Percentiles rank a stretch among this genome's conserved stretches.
These are phyloP conservation scores for Lactarius deliciosus DNA, from an alignment of 768 basidiomycete genomes.

Conservation along the genomic window DNA sequence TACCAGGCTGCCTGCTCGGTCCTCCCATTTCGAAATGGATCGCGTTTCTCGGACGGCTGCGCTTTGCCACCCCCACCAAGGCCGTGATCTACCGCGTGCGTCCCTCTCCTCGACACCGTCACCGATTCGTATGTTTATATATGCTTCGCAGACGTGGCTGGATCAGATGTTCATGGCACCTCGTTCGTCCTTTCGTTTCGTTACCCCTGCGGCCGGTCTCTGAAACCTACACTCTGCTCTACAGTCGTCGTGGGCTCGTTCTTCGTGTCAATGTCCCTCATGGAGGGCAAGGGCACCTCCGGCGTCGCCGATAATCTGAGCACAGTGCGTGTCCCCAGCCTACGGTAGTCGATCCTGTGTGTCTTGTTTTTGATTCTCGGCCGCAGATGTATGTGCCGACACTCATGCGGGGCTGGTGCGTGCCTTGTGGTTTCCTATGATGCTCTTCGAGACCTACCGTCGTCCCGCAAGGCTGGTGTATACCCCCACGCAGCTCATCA, in stretches of 20 bases:
- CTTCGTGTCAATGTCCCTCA: constrained; percentile 73
- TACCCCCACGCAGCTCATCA: constrained; percentile 74
- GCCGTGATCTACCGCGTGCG: constrained; percentile 63
- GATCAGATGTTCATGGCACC: constrained; percentile 83
- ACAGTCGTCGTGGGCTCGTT: constrained; percentile 51
- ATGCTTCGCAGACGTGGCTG: constrained; percentile 60
- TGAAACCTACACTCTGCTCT: not conserved
- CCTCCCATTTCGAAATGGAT: constrained; percentile 86
- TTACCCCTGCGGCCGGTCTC: not conserved
- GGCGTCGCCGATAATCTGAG: constrained; percentile 51
- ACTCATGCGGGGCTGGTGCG: constrained; percentile 72
- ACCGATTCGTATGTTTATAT: not conserved
- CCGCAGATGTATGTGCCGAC: constrained; percentile 70
- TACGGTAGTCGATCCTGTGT: not conserved
- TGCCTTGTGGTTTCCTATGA: not conserved
- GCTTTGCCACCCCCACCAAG: constrained; percentile 59
- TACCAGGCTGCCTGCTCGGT: constrained; percentile 67
- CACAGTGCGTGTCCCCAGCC: constrained; percentile 33
- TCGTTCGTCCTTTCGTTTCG: constrained; percentile 39
- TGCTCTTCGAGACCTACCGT: constrained; percentile 6
- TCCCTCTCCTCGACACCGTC: not conserved
- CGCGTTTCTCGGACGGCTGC: constrained; percentile 64
- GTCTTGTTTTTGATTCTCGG: too few species aligned
- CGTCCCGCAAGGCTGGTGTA: constrained; percentile 57
- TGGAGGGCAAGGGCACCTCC: constrained; percentile 68